phyloP scores from a whole-genome alignment of 2,329 filamentous ascomycete species.

The Ceratocystiopsis sp. region DNA sequence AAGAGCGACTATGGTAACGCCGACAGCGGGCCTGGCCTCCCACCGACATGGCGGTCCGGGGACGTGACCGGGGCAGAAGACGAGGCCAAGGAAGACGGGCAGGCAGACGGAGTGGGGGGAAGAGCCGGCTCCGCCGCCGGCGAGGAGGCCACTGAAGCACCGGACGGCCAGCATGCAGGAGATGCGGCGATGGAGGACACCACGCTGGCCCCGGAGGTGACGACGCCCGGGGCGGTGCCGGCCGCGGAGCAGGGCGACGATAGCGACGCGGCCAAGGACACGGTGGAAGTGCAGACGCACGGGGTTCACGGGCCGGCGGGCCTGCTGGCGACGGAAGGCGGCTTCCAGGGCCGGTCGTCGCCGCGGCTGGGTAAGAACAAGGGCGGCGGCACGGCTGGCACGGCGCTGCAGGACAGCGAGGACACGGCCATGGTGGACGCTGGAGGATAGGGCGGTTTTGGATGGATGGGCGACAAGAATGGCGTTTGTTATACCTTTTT shows the following conservation, averaged over 20 bases:
- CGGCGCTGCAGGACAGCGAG: slow-evolving; percentile 4
- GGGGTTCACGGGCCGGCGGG: slow-evolving; percentile 3
- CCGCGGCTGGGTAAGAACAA: slow-evolving; percentile 10
- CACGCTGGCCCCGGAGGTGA: too few species aligned
- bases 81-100: slow-evolving; percentile 2
- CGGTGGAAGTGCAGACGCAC: slow-evolving; percentile 21
- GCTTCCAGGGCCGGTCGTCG: slow-evolving; percentile 9
- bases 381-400: not conserved
- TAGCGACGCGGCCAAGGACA: slow-evolving; percentile 9
- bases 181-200: too few species aligned
- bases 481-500: too few species aligned
- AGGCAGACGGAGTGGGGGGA: not conserved
- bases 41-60: slow-evolving; percentile 33
- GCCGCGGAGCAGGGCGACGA: slow-evolving; percentile 11
- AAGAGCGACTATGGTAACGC: slow-evolving; percentile 52
- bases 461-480: too few species aligned
- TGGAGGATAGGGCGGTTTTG: not conserved
- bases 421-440: slow-evolving; percentile 15
- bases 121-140: too few species aligned
- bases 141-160: not conserved
- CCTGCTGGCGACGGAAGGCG: slow-evolving; percentile 12
- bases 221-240: slow-evolving; percentile 13
- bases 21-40: slow-evolving; percentile 45
- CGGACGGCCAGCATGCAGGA: too few species aligned
- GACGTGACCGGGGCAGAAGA: slow-evolving; percentile 16